Evolutionary conservation across 2,329 filamentous ascomycete genomes (phyloP).

Genomic region (Ceratocystis colombiana): DNA sequence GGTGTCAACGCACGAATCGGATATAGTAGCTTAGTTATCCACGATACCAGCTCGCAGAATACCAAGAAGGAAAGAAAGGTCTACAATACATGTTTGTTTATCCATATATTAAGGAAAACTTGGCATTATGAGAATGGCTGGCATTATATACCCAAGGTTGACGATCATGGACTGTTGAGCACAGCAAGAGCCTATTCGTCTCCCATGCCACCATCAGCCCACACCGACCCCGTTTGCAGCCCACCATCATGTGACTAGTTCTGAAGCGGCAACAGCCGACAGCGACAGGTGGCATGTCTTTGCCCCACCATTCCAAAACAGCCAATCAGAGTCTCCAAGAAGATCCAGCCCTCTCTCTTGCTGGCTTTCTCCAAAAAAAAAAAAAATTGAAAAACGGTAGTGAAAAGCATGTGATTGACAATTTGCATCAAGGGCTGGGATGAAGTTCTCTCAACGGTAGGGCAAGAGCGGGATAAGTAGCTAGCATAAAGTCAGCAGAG

Average conservation of each 20-base stretch:
- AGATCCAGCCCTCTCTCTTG: neutral
- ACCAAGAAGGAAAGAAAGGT: too few relatives aligned
- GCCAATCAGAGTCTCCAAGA: neutral
- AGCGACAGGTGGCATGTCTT: slow-evolving; percentile 1
- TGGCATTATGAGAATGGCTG: too few relatives aligned
- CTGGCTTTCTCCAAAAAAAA: neutral
- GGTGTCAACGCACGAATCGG: neutral
- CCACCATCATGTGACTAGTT: neutral
- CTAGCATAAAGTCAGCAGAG: neutral
- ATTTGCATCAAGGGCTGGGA: neutral
- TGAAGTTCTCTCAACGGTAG: neutral
- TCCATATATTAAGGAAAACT: too few relatives aligned
- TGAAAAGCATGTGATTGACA: slow-evolving; percentile 5
- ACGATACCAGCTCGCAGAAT: too few relatives aligned
- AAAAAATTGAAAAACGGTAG: neutral
- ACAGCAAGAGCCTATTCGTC: too few relatives aligned
- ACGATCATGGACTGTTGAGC: too few relatives aligned
- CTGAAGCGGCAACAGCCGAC: neutral
- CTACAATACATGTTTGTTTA: too few relatives aligned
- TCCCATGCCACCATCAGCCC: neutral
- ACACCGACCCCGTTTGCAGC: neutral
- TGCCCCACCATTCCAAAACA: neutral
- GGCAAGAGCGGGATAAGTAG: neutral
- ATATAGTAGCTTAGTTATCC: too few relatives aligned
- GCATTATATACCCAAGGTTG: too few relatives aligned